Conservation (phyloP, 2,329 filamentous ascomycete genomes). For the Nigrospora sphaerica region DNA sequence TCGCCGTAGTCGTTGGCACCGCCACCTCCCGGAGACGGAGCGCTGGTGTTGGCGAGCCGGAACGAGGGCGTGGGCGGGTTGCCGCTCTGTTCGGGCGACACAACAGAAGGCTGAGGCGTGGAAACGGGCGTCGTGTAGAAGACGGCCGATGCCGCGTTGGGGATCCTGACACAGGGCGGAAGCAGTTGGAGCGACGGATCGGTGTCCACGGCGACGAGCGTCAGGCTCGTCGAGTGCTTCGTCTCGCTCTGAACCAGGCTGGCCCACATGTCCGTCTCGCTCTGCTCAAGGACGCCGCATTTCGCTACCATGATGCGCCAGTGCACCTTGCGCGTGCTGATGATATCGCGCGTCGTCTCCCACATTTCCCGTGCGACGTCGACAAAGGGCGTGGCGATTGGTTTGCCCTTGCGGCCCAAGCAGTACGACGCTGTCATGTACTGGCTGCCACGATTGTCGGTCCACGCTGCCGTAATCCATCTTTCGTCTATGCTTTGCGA, state of each 20-base stretch:
- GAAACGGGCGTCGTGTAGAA: slow-evolving; percentile 59
- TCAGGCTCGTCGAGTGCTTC: slow-evolving; percentile 44
- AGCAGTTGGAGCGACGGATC: slow-evolving; percentile 57
- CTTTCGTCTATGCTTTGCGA: slow-evolving; percentile 66
- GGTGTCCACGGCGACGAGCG: slow-evolving; percentile 58
- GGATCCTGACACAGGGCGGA: slow-evolving; percentile 44
- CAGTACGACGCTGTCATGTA: slow-evolving; percentile 71
- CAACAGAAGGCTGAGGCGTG: slow-evolving; percentile 53
- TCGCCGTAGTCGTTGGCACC: slow-evolving; percentile 26
- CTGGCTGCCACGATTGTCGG: slow-evolving; percentile 66
- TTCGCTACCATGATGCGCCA: slow-evolving; percentile 75
- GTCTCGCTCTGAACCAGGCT: slow-evolving; percentile 44
- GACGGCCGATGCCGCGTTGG: slow-evolving; percentile 32
- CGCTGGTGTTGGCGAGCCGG: slow-evolving; percentile 22
- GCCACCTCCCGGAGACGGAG: slow-evolving; percentile 38
- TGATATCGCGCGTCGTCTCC: slow-evolving; percentile 68
- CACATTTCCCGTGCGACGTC: slow-evolving; percentile 71
- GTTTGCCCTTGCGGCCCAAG: slow-evolving; percentile 51
- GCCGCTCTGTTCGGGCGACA: slow-evolving; percentile 54
- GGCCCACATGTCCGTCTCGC: slow-evolving; percentile 57
- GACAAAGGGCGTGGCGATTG: slow-evolving; percentile 43
- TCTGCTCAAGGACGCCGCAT: slow-evolving; percentile 58
- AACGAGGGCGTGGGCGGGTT: slow-evolving; percentile 43
- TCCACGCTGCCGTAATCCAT: slow-evolving; percentile 79
- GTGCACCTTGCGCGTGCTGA: slow-evolving; percentile 61